Evolutionary conservation across 257 asterid genomes (phyloP).

Genomic region (Solanum commersonii): DNA sequence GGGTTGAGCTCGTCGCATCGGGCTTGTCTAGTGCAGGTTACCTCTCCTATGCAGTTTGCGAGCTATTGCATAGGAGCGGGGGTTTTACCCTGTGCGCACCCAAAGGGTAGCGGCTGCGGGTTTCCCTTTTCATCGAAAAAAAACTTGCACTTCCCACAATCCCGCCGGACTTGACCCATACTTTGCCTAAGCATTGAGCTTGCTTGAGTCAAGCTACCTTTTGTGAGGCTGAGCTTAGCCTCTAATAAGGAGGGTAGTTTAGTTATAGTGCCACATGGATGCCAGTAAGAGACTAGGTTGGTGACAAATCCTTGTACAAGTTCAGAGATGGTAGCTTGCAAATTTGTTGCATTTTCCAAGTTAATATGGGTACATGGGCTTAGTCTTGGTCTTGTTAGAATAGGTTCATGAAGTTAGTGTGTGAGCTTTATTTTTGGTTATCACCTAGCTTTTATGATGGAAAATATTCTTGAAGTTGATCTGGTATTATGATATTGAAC

Average conservation of each 20-base stretch:
- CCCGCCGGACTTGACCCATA: background rate
- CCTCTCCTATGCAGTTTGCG: too few species aligned
- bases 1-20: too few species aligned
- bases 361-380: background rate
- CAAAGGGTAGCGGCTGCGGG: too few species aligned
- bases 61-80: too few species aligned
- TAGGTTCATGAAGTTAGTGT: background rate
- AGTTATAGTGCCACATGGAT: background rate
- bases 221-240: background rate
- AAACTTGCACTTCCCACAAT: background rate
- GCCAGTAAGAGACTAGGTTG: background rate
- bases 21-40: too few species aligned
- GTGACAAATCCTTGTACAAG: background rate
- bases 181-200: background rate
- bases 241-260: background rate
- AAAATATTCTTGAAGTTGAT: background rate
- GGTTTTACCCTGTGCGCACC: too few species aligned
- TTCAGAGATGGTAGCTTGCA: background rate
- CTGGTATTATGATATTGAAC: background rate
- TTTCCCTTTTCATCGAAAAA: too few species aligned
- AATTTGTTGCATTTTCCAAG: background rate
- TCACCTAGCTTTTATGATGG: background rate
- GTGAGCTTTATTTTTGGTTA: background rate
- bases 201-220: background rate
- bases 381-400: background rate